Evolutionary conservation across 1,284 basidiomycete species (phyloP), one percentile per base, ranked within the genome.

Genomic region (Sphagnurus paluster): DNA sequence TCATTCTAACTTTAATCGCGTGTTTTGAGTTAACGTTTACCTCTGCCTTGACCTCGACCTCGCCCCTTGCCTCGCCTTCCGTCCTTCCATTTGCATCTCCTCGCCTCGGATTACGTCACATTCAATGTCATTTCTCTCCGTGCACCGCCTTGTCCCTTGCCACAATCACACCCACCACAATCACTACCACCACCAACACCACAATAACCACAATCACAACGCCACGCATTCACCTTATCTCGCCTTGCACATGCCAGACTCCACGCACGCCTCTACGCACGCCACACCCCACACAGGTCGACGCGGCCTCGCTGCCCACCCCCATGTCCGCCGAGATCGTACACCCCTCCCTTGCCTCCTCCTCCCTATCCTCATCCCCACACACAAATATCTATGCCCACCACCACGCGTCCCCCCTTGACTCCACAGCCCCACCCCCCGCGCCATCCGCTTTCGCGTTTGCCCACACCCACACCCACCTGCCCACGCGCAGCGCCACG

Each of bases 201-300:
- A n/a, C n/a, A n/a, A n/a, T n/a, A n/a, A n/a, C n/a, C n/a, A n/a
- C n/a, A n/a, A n/a, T n/a, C n/a, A n/a, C n/a, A n/a, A n/a, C n/a
- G n/a, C n/a, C n/a, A n/a, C n/a, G n/a, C 9, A 26, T 26, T 19
- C 14, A 16, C 38, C 17, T 38, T 39, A 34, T 40, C 38, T 39
- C 34, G 33, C 23, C 39, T 21, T 35, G 16, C 23, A 35, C 25
- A 24, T 29, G 14, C 37, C 35, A 55, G 54, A 44, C 54, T 4
- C 47, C 46, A 13, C 32, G 44, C 42, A 52, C 46, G 39, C 45
- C 49, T 33, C 34, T 49, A 37, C 38, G 29, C 17, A 39, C 48
- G n/a, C 43, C 49, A 39, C 20, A 40, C 40, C 17, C 39, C 13
- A 10, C 29, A 21, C 30, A 35, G 21, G 40, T 33, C 21, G 30